Conservation (phyloP, 1,284 basidiomycete species). For the Cerioporus squamosus region DNA sequence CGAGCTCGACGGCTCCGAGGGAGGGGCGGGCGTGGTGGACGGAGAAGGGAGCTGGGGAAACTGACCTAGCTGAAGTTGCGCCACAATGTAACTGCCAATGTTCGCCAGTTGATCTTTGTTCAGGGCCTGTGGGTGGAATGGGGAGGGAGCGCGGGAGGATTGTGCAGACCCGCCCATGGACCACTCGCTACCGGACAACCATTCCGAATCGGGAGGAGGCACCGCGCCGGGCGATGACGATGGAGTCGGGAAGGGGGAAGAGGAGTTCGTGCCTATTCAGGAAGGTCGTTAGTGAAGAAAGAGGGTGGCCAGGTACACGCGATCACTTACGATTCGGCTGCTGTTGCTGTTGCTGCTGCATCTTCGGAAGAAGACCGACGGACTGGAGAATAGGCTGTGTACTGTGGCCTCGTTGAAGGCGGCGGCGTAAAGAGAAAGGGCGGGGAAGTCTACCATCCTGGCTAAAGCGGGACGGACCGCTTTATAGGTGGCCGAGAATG, state of each 20-base stretch:
- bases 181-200: constrained; percentile 11
- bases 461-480: neutral
- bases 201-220: constrained; percentile 17
- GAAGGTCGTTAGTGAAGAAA: neutral
- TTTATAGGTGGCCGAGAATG: constrained; percentile 14
- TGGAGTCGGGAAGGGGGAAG: constrained; percentile 17
- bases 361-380: neutral
- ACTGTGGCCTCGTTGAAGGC: constrained; percentile 1
- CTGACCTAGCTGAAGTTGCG: too few species aligned
- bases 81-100: neutral
- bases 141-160: constrained; percentile 15
- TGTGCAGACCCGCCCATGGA: constrained; percentile 5
- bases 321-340: constrained; percentile 19
- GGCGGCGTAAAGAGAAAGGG: constrained; percentile 6
- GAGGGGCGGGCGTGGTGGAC: neutral
- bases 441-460: constrained; percentile 4
- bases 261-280: constrained; percentile 8
- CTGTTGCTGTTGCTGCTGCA: constrained; percentile 6
- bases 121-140: neutral
- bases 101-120: neutral
- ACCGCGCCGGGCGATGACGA: constrained; percentile 21
- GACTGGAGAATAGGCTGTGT: neutral
- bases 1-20: constrained; percentile 5
- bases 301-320: neutral
- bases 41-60: neutral